These are phyloP conservation scores for Mycosphaerelloides madeirae DNA, from an alignment of 2,329 filamentous ascomycete genomes.

Conservation along the genomic window DNA sequence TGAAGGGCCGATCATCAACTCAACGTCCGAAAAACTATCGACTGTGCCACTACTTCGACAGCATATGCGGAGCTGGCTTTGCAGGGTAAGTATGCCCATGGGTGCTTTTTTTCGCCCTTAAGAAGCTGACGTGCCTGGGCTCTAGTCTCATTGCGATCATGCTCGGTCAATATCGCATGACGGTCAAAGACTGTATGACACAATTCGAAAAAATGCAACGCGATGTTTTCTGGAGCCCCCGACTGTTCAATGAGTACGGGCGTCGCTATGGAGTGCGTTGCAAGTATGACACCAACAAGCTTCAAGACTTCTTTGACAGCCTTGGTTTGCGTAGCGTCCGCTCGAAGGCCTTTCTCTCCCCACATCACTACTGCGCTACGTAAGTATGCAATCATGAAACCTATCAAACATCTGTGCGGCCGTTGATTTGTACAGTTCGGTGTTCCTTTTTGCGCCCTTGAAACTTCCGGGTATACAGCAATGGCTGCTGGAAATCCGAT, in stretches of 20 bases:
- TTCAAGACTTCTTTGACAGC: not conserved
- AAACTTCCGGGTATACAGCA: too few relatives aligned
- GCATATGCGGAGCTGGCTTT: not conserved
- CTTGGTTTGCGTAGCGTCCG: too few relatives aligned
- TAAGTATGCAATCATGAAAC: too few relatives aligned
- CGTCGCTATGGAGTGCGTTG: not conserved
- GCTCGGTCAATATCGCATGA: not conserved
- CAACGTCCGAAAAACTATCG: not conserved
- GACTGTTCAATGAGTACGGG: not conserved
- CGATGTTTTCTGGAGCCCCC: not conserved
- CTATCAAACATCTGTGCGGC: too few relatives aligned
- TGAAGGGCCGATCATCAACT: too few relatives aligned
- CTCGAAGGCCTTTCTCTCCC: too few relatives aligned
- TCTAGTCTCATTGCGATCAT: slow-evolving; percentile 1
- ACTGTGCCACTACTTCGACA: slow-evolving; percentile 2
- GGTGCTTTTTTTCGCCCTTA: too few relatives aligned
- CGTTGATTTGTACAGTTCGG: too few relatives aligned
- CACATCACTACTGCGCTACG: too few relatives aligned
- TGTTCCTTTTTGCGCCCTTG: too few relatives aligned
- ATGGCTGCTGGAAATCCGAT: too few relatives aligned
- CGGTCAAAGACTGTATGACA: not conserved
- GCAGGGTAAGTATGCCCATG: not conserved
- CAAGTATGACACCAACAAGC: not conserved
- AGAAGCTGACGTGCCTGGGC: not conserved
- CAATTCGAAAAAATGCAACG: not conserved